phyloP scores from a whole-genome alignment of 176 grass and related monocot species.

The Typha latifolia region DNA sequence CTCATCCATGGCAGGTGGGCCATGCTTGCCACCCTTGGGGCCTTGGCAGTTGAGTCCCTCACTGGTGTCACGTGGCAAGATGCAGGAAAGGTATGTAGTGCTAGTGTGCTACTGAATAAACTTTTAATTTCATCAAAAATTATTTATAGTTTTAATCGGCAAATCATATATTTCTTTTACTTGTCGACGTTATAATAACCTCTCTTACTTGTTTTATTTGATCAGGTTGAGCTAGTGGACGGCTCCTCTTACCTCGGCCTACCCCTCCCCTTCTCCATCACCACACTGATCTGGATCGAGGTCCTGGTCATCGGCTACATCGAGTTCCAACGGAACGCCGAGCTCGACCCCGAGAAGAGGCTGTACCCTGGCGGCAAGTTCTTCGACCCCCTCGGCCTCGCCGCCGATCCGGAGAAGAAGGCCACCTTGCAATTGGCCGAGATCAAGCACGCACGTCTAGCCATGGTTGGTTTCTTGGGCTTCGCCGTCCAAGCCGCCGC shows the following conservation, averaged over 20 bases:
- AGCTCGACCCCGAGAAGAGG: conserved; percentile 93
- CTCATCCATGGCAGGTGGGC: conserved; percentile 97
- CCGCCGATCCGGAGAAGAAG: conserved; percentile 90
- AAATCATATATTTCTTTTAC: too few species aligned
- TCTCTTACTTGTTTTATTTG: too few species aligned
- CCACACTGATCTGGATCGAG: conserved; percentile 93
- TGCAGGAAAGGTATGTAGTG: conserved; percentile 69
- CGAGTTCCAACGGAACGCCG: conserved; percentile 97
- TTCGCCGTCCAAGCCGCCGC: conserved; percentile 95
- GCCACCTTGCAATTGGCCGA: conserved; percentile 77
- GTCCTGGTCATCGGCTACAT: conserved; percentile 95
- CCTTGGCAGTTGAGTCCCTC: conserved; percentile 85
- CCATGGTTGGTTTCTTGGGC: conserved; percentile 90
- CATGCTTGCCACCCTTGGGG: conserved; percentile 96
- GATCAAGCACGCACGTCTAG: conserved; percentile 99
- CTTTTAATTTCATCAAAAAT: neutral
- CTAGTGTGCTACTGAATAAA: neutral
- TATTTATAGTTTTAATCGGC: too few species aligned
- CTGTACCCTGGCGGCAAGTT: conserved; percentile 73
- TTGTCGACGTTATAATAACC: too few species aligned
- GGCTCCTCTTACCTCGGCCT: conserved; percentile 93
- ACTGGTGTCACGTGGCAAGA: conserved; percentile 99
- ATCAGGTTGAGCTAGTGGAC: conserved; percentile 77
- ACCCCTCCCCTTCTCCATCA: conserved; percentile 87
- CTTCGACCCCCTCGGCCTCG: conserved; percentile 89